These are phyloP conservation scores for Cytospora mali DNA, from an alignment of 2,329 filamentous ascomycete genomes.

Conservation along the genomic window DNA sequence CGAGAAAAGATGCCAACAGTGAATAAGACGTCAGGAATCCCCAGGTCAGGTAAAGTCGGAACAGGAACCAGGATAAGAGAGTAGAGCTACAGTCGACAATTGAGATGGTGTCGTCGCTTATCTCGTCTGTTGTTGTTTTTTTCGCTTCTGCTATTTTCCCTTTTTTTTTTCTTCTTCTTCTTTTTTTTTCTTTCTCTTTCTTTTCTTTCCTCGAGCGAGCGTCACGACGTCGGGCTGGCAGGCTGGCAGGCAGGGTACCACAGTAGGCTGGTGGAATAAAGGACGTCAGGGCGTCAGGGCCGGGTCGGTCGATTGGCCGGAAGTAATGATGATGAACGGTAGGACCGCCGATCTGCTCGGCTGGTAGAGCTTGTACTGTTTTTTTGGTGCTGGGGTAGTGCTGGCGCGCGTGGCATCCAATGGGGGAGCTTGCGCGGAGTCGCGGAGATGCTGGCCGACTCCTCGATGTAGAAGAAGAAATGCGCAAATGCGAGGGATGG, in stretches of 20 bases:
- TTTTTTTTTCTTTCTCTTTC: not conserved
- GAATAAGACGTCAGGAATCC: not conserved
- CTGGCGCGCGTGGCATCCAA: slow-evolving; percentile 1
- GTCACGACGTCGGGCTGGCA: not conserved
- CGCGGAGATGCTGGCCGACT: not conserved
- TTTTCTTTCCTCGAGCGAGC: not conserved
- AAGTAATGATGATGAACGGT: slow-evolving; percentile 2
- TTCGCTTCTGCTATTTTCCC: not conserved
- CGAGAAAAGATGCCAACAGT: not conserved
- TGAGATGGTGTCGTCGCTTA: not conserved
- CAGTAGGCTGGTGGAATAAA: not conserved
- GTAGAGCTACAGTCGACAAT: not conserved
- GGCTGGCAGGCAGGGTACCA: not conserved
- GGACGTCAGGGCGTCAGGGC: not conserved
- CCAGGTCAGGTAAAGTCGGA: not conserved
- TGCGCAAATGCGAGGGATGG: not conserved
- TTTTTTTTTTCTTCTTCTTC: not conserved
- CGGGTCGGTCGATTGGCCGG: not conserved
- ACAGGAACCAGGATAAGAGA: not conserved
- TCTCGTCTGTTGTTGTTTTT: not conserved
- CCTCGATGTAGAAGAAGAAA: not conserved
- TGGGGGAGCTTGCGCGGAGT: not conserved
- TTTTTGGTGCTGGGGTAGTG: not conserved
- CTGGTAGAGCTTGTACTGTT: not conserved
- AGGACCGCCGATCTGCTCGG: slow-evolving; percentile 2